These are phyloP conservation scores for Albugo laibachii DNA, from an alignment of 352 stramenopile genomes.

Conservation along the genomic window DNA sequence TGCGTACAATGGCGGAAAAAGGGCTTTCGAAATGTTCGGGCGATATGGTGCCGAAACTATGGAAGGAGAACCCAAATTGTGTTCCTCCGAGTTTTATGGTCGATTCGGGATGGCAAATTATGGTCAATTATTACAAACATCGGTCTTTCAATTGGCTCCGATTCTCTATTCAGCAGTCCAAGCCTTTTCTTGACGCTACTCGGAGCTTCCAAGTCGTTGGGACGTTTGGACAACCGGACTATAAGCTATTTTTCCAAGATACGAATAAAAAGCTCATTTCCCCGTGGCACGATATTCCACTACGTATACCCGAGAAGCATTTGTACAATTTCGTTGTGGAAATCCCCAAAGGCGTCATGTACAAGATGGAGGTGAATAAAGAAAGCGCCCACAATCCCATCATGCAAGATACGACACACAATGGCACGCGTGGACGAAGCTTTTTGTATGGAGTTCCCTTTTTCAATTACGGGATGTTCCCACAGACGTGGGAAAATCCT, in stretches of 20 bases:
- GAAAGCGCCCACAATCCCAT: constrained; percentile 89
- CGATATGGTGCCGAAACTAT: constrained; percentile 40
- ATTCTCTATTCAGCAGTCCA: constrained; percentile 21
- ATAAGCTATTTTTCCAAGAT: constrained; percentile 58
- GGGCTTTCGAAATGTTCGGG: constrained; percentile 81
- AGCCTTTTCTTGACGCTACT: background rate
- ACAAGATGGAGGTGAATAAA: constrained; percentile 99
- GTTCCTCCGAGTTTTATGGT: constrained; percentile 97
- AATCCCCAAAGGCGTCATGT: constrained; percentile 93
- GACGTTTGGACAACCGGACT: constrained; percentile 50
- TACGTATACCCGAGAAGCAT: constrained; percentile 41
- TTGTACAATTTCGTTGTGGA: constrained; percentile 96
- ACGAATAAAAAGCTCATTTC: constrained; percentile 67
- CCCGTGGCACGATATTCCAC: constrained; percentile 95
- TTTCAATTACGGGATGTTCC: constrained; percentile 98
- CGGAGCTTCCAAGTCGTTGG: constrained; percentile 18
- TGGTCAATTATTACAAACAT: constrained; percentile 95
- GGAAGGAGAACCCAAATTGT: constrained; percentile 74
- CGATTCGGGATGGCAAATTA: constrained; percentile 93
- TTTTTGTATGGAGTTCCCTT: constrained; percentile 95
- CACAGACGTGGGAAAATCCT: constrained; percentile 98
- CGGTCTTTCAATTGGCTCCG: constrained; percentile 28
- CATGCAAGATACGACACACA: constrained; percentile 96
- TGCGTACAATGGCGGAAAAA: constrained; percentile 90
- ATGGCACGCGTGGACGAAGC: constrained; percentile 83